Percentiles rank a stretch among this genome's conserved stretches.
These are phyloP conservation scores for Aotearoamyces nothofagi DNA, from an alignment of 2,329 filamentous ascomycete genomes.

Conservation along the genomic window DNA sequence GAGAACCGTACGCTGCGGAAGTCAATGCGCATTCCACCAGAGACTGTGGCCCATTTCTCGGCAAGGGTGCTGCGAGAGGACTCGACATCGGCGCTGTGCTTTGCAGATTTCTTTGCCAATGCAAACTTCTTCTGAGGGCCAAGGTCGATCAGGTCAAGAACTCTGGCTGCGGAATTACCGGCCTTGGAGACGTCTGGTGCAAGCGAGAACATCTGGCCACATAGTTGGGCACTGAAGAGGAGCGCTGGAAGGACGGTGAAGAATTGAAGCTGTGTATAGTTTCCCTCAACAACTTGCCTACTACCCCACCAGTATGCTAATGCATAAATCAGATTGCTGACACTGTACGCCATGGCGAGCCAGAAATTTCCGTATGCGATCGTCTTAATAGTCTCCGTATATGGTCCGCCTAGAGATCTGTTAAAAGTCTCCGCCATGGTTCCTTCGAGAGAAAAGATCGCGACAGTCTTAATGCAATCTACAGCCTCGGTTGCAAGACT, in stretches of 20 bases:
- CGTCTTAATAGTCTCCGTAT: constrained; percentile 35
- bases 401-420: constrained; percentile 32
- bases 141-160: constrained; percentile 34
- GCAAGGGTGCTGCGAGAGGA: constrained; percentile 19
- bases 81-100: constrained; percentile 26
- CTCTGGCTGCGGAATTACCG: constrained; percentile 40
- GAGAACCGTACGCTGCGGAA: constrained; percentile 47
- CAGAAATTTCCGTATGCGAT: constrained; percentile 38
- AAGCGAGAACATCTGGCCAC: constrained; percentile 60
- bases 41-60: constrained; percentile 2
- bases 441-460: constrained; percentile 36
- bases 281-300: constrained; percentile 49
- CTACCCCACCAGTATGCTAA: constrained; percentile 72
- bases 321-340: constrained; percentile 54
- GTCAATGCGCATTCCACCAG: constrained; percentile 22
- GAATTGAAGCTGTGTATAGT: constrained; percentile 50
- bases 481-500: constrained; percentile 52
- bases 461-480: constrained; percentile 46
- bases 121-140: constrained; percentile 18
- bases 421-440: constrained; percentile 39
- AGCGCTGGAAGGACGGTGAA: constrained; percentile 59
- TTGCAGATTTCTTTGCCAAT: constrained; percentile 9
- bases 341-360: constrained; percentile 42
- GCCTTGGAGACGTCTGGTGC: constrained; percentile 59
- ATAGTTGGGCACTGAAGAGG: constrained; percentile 56